Conservation (phyloP, 2,329 filamentous ascomycete species). For the Monilinia aucupariae region DNA sequence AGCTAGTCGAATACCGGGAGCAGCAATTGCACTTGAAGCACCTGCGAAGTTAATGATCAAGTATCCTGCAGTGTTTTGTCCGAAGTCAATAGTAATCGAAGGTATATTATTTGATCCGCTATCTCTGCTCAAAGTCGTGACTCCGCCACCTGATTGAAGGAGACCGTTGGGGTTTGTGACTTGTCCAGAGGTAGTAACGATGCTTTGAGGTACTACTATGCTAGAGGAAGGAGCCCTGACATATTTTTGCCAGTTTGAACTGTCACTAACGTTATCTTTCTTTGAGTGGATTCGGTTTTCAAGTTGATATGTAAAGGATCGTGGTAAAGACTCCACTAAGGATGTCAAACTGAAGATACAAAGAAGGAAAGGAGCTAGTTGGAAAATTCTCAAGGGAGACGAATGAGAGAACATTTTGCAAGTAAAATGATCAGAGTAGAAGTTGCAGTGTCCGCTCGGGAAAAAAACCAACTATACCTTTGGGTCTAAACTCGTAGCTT, state of each 20-base stretch:
- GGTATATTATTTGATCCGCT: slow-evolving; percentile 29
- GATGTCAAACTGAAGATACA: background rate
- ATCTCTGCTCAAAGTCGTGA: slow-evolving; percentile 35
- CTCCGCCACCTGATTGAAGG: slow-evolving; percentile 29
- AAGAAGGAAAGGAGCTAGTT: background rate
- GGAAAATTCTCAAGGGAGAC: background rate
- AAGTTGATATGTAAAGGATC: background rate
- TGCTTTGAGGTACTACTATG: slow-evolving; percentile 34
- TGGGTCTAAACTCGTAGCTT: background rate
- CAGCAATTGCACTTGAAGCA: slow-evolving; percentile 24
- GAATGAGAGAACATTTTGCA: background rate
- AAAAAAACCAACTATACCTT: background rate
- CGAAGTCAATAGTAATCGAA: slow-evolving; percentile 46
- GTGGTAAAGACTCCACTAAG: slow-evolving; percentile 1
- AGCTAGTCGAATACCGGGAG: slow-evolving; percentile 41
- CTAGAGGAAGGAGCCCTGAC: slow-evolving; percentile 37
- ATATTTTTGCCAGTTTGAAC: slow-evolving; percentile 37
- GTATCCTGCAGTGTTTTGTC: slow-evolving; percentile 43
- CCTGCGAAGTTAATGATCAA: slow-evolving; percentile 42
- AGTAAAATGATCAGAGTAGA: background rate
- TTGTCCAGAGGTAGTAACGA: slow-evolving; percentile 37
- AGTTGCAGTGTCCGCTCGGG: background rate
- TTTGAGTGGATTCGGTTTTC: background rate
- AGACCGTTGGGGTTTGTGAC: slow-evolving; percentile 38
- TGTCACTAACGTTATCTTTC: background rate